A percentile compares a stretch with the other conserved stretches of the same genome.
These are phyloP conservation scores for Barnettozyma hawaiiensis DNA, from an alignment of 1,139 yeast genomes.

Conservation along the genomic window DNA sequence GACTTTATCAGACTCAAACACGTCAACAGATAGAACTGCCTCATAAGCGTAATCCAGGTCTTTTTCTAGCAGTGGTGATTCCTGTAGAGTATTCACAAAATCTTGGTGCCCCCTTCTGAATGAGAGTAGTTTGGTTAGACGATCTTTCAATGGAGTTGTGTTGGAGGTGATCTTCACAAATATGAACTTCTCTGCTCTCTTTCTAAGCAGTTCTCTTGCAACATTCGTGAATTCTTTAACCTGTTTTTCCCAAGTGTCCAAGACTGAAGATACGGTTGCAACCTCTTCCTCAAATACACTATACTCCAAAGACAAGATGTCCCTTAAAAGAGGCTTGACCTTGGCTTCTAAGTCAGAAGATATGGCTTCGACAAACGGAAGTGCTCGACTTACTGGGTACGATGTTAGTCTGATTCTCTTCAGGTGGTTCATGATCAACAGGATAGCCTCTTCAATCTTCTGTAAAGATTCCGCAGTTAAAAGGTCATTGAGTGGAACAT, in stretches of 20 bases:
- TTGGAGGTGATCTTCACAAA: conserved; percentile 53
- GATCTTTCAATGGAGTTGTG: conserved; percentile 41
- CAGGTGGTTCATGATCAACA: conserved; percentile 53
- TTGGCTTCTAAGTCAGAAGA: conserved; percentile 39
- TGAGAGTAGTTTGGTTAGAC: conserved; percentile 39
- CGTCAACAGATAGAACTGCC: conserved; percentile 33
- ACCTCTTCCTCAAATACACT: conserved; percentile 30
- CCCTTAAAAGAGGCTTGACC: conserved; percentile 28
- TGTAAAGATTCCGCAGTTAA: conserved; percentile 42
- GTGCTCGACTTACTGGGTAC: conserved; percentile 63
- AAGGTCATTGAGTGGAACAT: conserved; percentile 63
- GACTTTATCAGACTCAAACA: conserved; percentile 30
- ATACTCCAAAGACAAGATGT: conserved; percentile 34
- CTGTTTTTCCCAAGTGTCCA: conserved; percentile 45
- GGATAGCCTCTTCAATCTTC: conserved; percentile 42
- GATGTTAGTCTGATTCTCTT: conserved; percentile 54
- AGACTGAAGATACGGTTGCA: conserved; percentile 28
- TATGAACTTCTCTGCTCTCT: conserved; percentile 67
- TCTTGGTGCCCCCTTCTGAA: conserved; percentile 55
- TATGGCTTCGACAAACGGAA: conserved; percentile 59
- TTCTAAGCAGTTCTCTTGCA: conserved; percentile 71
- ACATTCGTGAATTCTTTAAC: conserved; percentile 51
- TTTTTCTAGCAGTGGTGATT: conserved; percentile 28
- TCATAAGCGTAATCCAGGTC: conserved; percentile 40
- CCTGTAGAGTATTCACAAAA: conserved; percentile 35